phyloP scores from a whole-genome alignment of 495 filamentous ascomycete species.

The Trichoderma orchidacearum region DNA sequence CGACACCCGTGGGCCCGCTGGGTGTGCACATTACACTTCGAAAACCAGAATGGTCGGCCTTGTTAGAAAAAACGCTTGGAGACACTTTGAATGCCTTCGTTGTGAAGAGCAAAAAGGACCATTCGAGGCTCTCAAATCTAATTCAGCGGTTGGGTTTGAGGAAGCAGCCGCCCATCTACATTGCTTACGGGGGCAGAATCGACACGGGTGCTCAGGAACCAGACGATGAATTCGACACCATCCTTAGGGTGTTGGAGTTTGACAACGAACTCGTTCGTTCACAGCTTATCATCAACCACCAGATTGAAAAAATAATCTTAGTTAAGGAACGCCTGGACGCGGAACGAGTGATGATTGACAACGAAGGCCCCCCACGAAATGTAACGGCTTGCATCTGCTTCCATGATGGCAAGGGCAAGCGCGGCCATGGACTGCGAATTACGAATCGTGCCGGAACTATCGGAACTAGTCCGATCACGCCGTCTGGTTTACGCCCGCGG shows the following conservation, averaged over 20 bases:
- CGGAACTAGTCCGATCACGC: constrained; percentile 16
- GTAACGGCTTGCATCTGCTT: constrained; percentile 59
- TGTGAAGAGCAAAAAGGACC: constrained; percentile 61
- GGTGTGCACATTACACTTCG: constrained; percentile 60
- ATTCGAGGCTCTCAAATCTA: constrained; percentile 42
- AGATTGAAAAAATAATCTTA: constrained; percentile 74
- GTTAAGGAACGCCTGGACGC: constrained; percentile 54
- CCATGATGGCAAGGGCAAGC: constrained; percentile 29
- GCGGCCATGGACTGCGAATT: constrained; percentile 50
- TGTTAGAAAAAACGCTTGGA: constrained; percentile 64
- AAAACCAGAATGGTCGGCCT: constrained; percentile 71
- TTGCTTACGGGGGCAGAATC: constrained; percentile 45
- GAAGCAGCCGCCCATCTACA: constrained; percentile 43
- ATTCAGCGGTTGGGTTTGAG: constrained; percentile 45
- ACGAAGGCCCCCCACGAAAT: constrained; percentile 41
- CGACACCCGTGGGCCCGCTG: constrained; percentile 72
- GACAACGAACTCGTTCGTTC: constrained; percentile 65
- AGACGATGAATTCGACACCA: constrained; percentile 55
- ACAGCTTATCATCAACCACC: constrained; percentile 69
- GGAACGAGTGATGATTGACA: constrained; percentile 53
- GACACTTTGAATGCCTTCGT: constrained; percentile 56
- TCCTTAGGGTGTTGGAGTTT: constrained; percentile 67
- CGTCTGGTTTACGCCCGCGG: constrained; percentile 32
- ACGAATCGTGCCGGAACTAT: constrained; percentile 35
- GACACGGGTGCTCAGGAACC: constrained; percentile 59